Conservation (phyloP, 176 grass and related monocot genomes). For the Eragrostis nindensis region DNA sequence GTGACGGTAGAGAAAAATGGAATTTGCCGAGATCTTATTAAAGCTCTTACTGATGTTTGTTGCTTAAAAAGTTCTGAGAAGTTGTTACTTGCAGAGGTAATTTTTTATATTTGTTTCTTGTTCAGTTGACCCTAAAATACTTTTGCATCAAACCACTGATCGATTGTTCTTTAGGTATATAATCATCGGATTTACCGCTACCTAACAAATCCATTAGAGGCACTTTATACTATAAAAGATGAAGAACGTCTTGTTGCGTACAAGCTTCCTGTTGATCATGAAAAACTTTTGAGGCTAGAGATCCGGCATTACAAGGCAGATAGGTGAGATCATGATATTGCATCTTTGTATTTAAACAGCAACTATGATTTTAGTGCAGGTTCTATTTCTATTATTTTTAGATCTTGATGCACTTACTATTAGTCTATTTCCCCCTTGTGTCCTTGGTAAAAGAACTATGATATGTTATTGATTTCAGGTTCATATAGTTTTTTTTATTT, state of each 20-base stretch:
- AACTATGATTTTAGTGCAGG: neutral
- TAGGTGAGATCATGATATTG: constrained; percentile 52
- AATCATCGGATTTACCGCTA: constrained; percentile 78
- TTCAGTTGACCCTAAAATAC: neutral
- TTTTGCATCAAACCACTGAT: neutral
- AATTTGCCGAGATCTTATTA: constrained; percentile 64
- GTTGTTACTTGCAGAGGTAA: constrained; percentile 93
- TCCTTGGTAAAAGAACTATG: neutral
- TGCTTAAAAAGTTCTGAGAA: constrained; percentile 71
- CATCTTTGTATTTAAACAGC: neutral
- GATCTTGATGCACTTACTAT: neutral
- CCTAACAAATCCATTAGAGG: constrained; percentile 54
- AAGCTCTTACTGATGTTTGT: constrained; percentile 61
- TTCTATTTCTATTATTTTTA: neutral
- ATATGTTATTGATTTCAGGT: neutral
- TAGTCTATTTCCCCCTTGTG: neutral
- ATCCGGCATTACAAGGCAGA: constrained; percentile 73
- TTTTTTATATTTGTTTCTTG: neutral
- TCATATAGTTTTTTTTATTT: no score
- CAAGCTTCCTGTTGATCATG: constrained; percentile 74
- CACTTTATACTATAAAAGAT: constrained; percentile 76
- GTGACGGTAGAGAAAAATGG: constrained; percentile 85
- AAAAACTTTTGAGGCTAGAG: constrained; percentile 73
- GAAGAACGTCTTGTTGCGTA: constrained; percentile 89
- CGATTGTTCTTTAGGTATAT: constrained; percentile 63